phyloP scores from a whole-genome alignment of 2,329 filamentous ascomycete species.

The Arthrobotrys sphaeroides region DNA sequence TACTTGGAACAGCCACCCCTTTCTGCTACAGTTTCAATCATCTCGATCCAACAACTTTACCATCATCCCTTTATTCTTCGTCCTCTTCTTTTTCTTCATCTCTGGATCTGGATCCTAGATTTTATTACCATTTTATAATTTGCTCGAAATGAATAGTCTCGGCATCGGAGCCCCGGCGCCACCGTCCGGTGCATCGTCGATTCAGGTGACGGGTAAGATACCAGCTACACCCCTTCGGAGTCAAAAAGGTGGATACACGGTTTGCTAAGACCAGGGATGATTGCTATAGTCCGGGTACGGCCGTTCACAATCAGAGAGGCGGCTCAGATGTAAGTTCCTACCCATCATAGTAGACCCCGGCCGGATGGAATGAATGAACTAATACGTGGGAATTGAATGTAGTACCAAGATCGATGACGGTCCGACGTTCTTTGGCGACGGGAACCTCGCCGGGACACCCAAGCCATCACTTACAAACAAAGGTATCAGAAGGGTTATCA shows the following conservation, averaged over 20 bases:
- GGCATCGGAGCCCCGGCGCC: conserved; percentile 8
- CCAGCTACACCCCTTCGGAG: neutral
- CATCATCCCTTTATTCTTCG: conserved; percentile 1
- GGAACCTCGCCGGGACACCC: conserved; percentile 86
- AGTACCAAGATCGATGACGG: conserved; percentile 79
- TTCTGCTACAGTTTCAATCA: conserved; percentile 33
- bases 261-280: neutral
- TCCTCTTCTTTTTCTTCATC: neutral
- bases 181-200: conserved; percentile 49
- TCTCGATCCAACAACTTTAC: neutral
- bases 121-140: neutral
- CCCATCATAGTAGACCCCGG: neutral
- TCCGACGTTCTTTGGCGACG: conserved; percentile 93
- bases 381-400: conserved; percentile 29
- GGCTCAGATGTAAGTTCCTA: conserved; percentile 75
- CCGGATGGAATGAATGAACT: neutral
- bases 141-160: conserved; percentile 7
- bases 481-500: conserved; percentile 89
- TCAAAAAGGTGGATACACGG: neutral
- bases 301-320: conserved; percentile 89
- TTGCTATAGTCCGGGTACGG: conserved; percentile 71
- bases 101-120: conserved; percentile 18
- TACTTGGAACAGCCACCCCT: conserved; percentile 28
- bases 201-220: conserved; percentile 51
- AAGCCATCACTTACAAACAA: conserved; percentile 85